Base-by-base conservation (phyloP, 768 basidiomycete species). In the Hericium alpestre region DNA sequence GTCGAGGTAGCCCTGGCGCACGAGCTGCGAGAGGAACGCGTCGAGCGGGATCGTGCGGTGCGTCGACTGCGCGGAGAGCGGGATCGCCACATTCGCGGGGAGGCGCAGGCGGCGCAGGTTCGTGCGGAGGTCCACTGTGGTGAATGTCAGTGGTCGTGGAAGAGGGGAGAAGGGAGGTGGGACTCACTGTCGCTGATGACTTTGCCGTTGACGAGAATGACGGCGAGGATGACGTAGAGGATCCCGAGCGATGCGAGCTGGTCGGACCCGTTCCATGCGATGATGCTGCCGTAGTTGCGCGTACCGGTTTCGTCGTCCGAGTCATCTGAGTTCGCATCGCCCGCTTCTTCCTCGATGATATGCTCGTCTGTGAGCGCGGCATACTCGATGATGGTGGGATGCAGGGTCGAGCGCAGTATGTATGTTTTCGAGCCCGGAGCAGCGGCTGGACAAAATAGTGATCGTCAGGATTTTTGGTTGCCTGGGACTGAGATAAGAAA, bases 141-240 rank as follows among this genome's bases (percentile, higher is more conserved):
- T 25, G 10, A n/a, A 10, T 1, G 56, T 25, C 48, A 32, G 58
- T 25, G 60, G 47, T 18, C 16, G 7, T 23, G 16, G 8, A 40
- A 43, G 23, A 16, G 23, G 50, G 54, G 48, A 38, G 25, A 25
- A 25, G 25, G 12, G 55, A n/a, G 2, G 10, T 25, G 54, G 52
- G 3, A 73, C 85, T 64, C 64, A 93, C 93, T 69, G 64, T 96
- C 93, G 25, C 76, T 74, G 16, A 96, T 74, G 13, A 81, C 77
- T 10, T 86, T 74, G 48, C 90, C 90, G 61, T 81, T 84, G 47
- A 86, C 87, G n/a, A 98, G 75, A 50, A 98, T 83, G 22, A 96
- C 73, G 0, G 86, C 82, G 10, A 97, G 79, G 39, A 98, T 77
- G 15, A 90, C 81, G 56, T 91, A 87, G 13, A 93, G 75, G 4